Base-by-base conservation (phyloP, 2,329 filamentous ascomycete genomes). In the Metarhizium brunneum region DNA sequence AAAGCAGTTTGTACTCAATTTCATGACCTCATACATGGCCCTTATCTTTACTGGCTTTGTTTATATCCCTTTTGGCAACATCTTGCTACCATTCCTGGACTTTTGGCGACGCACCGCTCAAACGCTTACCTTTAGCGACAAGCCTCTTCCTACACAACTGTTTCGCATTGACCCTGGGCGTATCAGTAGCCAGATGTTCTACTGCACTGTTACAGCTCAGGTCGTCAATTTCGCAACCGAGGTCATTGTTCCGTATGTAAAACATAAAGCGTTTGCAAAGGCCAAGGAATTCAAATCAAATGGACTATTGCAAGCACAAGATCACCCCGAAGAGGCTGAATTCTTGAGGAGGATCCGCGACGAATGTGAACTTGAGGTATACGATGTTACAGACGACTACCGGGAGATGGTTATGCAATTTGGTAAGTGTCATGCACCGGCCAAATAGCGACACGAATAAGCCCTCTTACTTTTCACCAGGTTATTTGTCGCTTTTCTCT, bases 1-100 rank as follows among this genome's bases (percentile, higher is more conserved):
- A 57, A 99, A 99, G 76, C 87, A 95, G 38, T 97, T 99, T 65
- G 85, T 97, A 14, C 82, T 97, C 65, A 95, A 96, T 75, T 96
- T 96, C 72, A 92, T 97, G 71, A 95, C 91, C 6, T 95, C 92
- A 0, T 97, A 96, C 68, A 84, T 95, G 53, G 88, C 90, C 1
- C 86, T 95, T n/a, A 86, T 95, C 66, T 80, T 97, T 18, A 96
- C 92, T 0, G 90, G 92, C 0, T 97, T 96, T 63, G 84, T 96
- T 59, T 97, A 96, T 65, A 89, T 96, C 20, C 92, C 92, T 0
- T 97, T 97, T 64, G 92, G 90, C 14, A 83, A 85, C 57, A 71
- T 90, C 49, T 82, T 99, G 11, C 84, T 94, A 0, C 92, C 94
- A 0, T 88, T 95, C 66, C 82, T 99, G 4, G 85, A 95, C 63